Base-by-base conservation (phyloP, 2,329 filamentous ascomycete species). In the Paraphaeosphaeria sporulosa region DNA sequence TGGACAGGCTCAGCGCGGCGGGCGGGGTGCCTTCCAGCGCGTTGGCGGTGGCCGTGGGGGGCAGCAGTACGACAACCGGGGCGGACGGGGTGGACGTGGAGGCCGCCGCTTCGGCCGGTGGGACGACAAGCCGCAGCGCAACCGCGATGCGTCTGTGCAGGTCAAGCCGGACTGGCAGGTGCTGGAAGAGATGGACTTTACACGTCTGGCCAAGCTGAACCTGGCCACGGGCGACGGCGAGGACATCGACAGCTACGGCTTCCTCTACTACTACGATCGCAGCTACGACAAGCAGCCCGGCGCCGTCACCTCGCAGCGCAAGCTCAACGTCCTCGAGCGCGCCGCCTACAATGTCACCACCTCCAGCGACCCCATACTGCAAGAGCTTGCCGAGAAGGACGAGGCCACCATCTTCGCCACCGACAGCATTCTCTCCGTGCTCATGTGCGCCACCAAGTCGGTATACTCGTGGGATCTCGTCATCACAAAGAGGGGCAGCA, bases 391-490 rank as follows among this genome's bases (percentile, higher is more conserved):
- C 64, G 94, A 98, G 72, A 96, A 94, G 84, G 89, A 96, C 75
- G 94, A 97, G 82, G 95, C 94, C 49, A 95, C 92, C 70, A 94
- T 99, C 75, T 99, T 98, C 76, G 93, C 95, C 65, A 97, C 95
- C 47, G 94, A 97, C 80, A 97, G 90, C 82, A 94, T 99, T 72
- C 88, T 99, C 61, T 98, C 94, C 68, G 98, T 97, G 93, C 90
- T 99, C 73, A 99, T 99, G 95, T 99, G 95, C 82, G 89, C 95
- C 54, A 92, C 95, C 61, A 92, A 96, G 74, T 97, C 93, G 59
- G 92, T 99, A 65, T 98, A 98, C 85, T 94, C 94, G 46, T 99
- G 95, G 95, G 95, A 99, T 80, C 90, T 99, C 72, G 90, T 99
- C 76, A 96, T 99, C 75, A 85, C 93, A 64, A 90, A 92, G 79